Evolutionary conservation across 176 grass and related monocot species (phyloP).

Genomic region (Hsuehochloa calcarea): DNA sequence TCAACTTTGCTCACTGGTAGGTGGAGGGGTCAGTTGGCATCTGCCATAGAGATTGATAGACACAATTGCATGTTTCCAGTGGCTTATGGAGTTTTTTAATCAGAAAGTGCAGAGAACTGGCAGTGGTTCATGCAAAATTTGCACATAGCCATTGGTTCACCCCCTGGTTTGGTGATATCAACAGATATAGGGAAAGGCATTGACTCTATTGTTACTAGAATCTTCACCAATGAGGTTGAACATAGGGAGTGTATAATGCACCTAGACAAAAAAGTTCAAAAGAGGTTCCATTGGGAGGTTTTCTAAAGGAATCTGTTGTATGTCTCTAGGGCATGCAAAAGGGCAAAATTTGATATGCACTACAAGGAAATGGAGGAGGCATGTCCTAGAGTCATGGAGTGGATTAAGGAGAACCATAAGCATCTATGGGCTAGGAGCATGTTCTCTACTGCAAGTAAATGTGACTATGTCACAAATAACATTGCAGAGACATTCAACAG

Average conservation of each 20-base stretch:
- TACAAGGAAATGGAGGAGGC: background rate
- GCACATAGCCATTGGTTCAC: background rate
- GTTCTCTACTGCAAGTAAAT: background rate
- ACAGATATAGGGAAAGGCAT: no score
- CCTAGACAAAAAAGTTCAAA: no score
- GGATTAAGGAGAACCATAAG: background rate
- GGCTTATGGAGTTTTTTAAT: no score
- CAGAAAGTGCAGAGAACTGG: no score
- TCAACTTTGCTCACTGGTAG: background rate
- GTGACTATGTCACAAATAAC: background rate
- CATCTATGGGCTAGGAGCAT: background rate
- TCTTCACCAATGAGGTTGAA: no score
- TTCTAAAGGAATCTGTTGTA: no score
- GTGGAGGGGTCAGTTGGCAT: background rate
- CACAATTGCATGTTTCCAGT: background rate
- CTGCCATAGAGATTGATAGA: background rate
- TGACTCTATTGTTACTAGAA: no score
- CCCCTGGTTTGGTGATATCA: background rate
- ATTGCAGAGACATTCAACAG: background rate
- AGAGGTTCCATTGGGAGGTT: no score
- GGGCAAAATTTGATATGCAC: background rate
- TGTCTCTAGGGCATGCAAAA: background rate
- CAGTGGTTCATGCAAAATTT: no score
- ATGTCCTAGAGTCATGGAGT: background rate
- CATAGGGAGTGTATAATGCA: no score